These are phyloP conservation scores for Gonapodya prolifera DNA, from an alignment of 192 early-diverging fungal species.

Conservation along the genomic window DNA sequence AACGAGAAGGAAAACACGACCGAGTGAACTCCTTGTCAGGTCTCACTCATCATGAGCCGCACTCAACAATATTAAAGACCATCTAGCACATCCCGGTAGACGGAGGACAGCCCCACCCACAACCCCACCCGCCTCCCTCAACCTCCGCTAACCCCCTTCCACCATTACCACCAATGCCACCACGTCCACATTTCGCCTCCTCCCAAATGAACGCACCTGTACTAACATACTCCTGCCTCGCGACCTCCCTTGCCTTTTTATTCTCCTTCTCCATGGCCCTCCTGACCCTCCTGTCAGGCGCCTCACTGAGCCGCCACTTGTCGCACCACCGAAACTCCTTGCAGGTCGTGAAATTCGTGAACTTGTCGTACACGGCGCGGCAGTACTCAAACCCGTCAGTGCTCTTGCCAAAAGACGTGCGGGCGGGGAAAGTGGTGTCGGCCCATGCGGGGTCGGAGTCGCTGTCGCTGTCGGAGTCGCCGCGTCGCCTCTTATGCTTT, in stretches of 20 bases:
- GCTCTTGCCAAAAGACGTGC: not conserved
- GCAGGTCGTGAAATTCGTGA: slow-evolving; percentile 61
- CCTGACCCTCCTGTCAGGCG: slow-evolving; percentile 64
- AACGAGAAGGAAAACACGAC: slow-evolving; percentile 17
- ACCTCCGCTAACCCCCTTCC: not conserved
- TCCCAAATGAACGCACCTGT: not conserved
- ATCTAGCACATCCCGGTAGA: not conserved
- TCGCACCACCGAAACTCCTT: slow-evolving; percentile 95
- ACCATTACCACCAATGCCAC: slow-evolving; percentile 21
- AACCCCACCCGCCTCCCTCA: no score
- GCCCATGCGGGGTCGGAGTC: slow-evolving; percentile 18
- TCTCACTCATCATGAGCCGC: not conserved
- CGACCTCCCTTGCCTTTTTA: slow-evolving; percentile 62
- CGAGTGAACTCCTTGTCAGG: not conserved
- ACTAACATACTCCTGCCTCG: slow-evolving; percentile 50
- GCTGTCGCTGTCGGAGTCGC: slow-evolving; percentile 21
- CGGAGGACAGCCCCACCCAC: not conserved
- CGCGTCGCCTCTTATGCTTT: slow-evolving; percentile 14
- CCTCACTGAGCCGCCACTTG: slow-evolving; percentile 68
- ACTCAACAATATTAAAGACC: not conserved
- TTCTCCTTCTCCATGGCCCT: slow-evolving; percentile 89
- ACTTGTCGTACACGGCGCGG: slow-evolving; percentile 62
- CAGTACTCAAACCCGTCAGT: slow-evolving; percentile 10
- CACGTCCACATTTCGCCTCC: slow-evolving; percentile 35
- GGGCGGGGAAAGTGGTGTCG: slow-evolving; percentile 33